Evolutionary conservation across 176 grass and related monocot species (phyloP).

Genomic region (Dendrocalamus sinicus): DNA sequence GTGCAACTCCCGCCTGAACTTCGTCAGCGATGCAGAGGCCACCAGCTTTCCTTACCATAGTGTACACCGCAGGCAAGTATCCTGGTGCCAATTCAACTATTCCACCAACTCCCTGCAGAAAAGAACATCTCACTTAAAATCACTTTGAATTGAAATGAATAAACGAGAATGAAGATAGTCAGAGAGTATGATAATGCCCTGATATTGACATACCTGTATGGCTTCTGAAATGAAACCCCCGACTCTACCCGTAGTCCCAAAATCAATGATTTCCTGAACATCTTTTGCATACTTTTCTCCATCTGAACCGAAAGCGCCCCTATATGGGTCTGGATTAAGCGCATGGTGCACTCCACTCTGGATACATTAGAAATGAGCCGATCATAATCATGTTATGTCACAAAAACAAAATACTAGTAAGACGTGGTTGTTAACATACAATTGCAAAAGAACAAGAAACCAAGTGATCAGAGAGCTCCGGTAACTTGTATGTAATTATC

Average conservation of each 20-base stretch:
- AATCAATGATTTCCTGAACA: slow-evolving; percentile 95
- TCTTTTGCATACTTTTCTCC: slow-evolving; percentile 92
- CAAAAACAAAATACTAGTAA: not conserved
- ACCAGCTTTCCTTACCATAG: slow-evolving; percentile 77
- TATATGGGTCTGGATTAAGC: slow-evolving; percentile 87
- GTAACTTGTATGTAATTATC: not conserved
- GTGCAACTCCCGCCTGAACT: slow-evolving; percentile 83
- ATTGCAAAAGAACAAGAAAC: not conserved
- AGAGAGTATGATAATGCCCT: not conserved
- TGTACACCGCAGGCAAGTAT: slow-evolving; percentile 83
- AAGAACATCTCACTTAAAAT: slow-evolving; percentile 3
- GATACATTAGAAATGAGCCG: slow-evolving; percentile 10
- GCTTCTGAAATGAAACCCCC: slow-evolving; percentile 96
- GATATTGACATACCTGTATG: slow-evolving; percentile 73
- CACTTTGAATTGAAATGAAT: not conserved
- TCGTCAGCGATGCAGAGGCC: slow-evolving; percentile 92
- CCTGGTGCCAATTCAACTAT: slow-evolving; percentile 93
- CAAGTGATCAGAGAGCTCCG: not conserved
- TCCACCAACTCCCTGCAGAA: slow-evolving; percentile 83
- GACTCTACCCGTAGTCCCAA: slow-evolving; percentile 82
- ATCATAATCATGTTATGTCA: not conserved
- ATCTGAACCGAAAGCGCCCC: slow-evolving; percentile 81
- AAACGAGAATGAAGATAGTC: not conserved
- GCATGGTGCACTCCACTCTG: slow-evolving; percentile 96
- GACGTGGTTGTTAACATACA: not conserved